Evolutionary conservation across 805 yeast species (phyloP).

Genomic region (Hanseniaspora guilliermondii): DNA sequence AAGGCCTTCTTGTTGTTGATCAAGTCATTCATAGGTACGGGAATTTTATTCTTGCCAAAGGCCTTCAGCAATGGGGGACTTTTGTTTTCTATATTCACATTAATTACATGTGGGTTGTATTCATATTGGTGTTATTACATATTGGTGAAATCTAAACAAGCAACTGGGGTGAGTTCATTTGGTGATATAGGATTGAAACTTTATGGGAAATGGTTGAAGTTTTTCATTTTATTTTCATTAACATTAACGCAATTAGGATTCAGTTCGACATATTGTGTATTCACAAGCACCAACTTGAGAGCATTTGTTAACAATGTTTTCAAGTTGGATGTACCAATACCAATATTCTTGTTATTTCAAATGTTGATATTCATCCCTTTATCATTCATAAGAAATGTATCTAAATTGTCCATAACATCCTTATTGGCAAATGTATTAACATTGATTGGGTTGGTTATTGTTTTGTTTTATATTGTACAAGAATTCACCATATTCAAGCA

Average conservation of each 20-base stretch:
- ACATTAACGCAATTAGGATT: constrained; percentile 67
- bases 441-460: constrained; percentile 51
- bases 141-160: constrained; percentile 44
- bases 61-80: constrained; percentile 68
- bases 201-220: constrained; percentile 56
- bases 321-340: constrained; percentile 28
- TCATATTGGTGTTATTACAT: constrained; percentile 72
- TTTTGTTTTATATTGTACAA: constrained; percentile 41
- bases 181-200: constrained; percentile 59
- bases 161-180: constrained; percentile 58
- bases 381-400: constrained; percentile 61
- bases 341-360: constrained; percentile 42
- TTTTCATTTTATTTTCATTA: constrained; percentile 49
- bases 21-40: constrained; percentile 70
- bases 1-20: constrained; percentile 61
- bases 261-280: constrained; percentile 68
- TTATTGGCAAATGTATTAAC: constrained; percentile 60
- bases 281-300: constrained; percentile 57
- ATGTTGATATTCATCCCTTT: constrained; percentile 51
- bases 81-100: constrained; percentile 39
- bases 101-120: constrained; percentile 50
- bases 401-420: constrained; percentile 61
- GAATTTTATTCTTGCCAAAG: constrained; percentile 56
- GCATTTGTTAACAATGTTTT: constrained; percentile 49
- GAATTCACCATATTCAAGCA: constrained; percentile 22